Conservation (phyloP, 2,329 filamentous ascomycete genomes). For the Aspergillus carbonarius region DNA sequence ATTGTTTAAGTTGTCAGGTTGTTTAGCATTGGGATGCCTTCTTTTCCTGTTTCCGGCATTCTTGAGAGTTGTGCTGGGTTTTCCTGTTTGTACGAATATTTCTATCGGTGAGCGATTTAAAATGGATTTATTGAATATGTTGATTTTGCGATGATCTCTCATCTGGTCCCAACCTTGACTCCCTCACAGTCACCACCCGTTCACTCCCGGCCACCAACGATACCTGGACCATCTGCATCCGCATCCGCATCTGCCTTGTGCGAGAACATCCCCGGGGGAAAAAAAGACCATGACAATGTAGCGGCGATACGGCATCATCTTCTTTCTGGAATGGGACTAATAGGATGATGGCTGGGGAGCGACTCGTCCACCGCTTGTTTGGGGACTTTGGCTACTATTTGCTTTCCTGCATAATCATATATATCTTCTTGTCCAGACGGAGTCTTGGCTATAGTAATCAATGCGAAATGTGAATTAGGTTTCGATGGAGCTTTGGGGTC, state of each 20-base stretch:
- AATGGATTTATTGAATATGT: slow-evolving; percentile 6
- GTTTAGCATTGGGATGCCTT: background rate
- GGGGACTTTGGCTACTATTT: too few relatives aligned
- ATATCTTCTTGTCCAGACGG: too few relatives aligned
- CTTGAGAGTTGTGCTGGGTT: background rate
- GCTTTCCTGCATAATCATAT: too few relatives aligned
- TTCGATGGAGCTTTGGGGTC: slow-evolving; percentile 24
- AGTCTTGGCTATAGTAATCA: slow-evolving; percentile 32
- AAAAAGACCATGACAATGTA: too few relatives aligned
- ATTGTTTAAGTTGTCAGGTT: slow-evolving; percentile 27
- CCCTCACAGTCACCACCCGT: slow-evolving; percentile 30
- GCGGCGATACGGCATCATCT: too few relatives aligned
- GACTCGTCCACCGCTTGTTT: too few relatives aligned
- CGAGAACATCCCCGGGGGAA: too few relatives aligned
- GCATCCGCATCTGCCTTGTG: slow-evolving; percentile 41
- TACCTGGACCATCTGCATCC: slow-evolving; percentile 62
- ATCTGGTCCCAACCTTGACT: slow-evolving; percentile 26
- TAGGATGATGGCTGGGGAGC: too few relatives aligned
- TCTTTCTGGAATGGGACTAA: too few relatives aligned
- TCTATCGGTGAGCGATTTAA: slow-evolving; percentile 12
- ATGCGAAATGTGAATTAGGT: slow-evolving; percentile 33
- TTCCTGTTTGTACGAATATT: slow-evolving; percentile 11
- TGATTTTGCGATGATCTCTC: background rate
- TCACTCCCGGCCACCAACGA: slow-evolving; percentile 67
- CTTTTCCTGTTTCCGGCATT: slow-evolving; percentile 1